Evolutionary conservation across 495 filamentous ascomycete species (phyloP), one percentile per base, ranked within the genome.

Genomic region (Podospora anserina): DNA sequence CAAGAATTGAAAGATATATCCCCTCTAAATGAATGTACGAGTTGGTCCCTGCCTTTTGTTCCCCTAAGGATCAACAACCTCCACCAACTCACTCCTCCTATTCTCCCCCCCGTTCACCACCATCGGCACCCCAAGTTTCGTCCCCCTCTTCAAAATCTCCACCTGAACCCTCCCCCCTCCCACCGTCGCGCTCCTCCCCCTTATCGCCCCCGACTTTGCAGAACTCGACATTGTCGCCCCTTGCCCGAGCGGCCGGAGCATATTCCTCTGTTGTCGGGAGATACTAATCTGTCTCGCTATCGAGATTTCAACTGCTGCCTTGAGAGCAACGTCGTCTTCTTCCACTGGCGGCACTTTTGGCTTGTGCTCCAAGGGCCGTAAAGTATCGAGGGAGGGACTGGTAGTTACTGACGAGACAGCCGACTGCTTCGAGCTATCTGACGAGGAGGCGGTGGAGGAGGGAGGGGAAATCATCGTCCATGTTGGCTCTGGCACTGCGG

Each of bases 241-340:
- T 5, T 19, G n/a, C 19, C 63, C 63, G 16, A 79, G 64, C 19
- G 76, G 75, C 68, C 70, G 72, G 58, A 88, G 74, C 60, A 88
- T 68, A 71, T 81, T 79, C 1, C 82, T 77, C 76, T 88, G 86
- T 71, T 85, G 81, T 49, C 83, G 72, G 34, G 86, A 87, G 26
- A 89, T 80, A 53, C 82, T 85, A 69, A 89, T 86, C 72, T 88
- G 85, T 11, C 87, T 74, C 2, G 87, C 86, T 68, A 89, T 87
- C 19, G 84, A 86, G 60, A 86, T 77, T 71, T 89, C 85, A 6
- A 86, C 85, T 23, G 84, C 78, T 7, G 78, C 75, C 65, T 80
- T 81, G 7, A 84, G 70, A 5, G 73, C 75, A 16, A 75, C 74
- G n/a, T 82, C 74, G 1, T 75, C 71, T 23, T 81, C 78, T 58